Base-by-base conservation (phyloP, 2,329 filamentous ascomycete genomes). In the Podosphaera aphanis region DNA sequence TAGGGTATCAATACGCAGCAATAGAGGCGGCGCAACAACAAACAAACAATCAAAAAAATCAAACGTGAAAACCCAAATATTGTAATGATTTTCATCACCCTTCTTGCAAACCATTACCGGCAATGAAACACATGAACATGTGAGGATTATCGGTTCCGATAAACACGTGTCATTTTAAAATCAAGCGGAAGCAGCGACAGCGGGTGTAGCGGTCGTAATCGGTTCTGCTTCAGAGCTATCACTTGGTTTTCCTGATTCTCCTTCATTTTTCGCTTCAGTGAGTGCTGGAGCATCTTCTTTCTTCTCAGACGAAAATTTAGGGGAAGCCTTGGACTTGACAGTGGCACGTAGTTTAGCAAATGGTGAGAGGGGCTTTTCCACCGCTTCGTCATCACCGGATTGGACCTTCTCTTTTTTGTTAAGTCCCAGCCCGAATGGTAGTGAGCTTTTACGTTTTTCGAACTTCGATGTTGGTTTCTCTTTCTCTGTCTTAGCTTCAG, bases 361-460 rank as follows among this genome's bases (percentile, higher is more conserved):
- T 40, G 57, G 56, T 35, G 56, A 59, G 45, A 52, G 52, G 42
- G 56, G 53, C 48, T 59, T 58, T 49, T 59, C 56, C 49, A 65
- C 59, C 51, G 70, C 68, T 44, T 62, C 58, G 53, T 74, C 70
- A 21, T 52, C 52, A 40, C 53, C 54, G 38, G 50, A 46, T 10
- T 48, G 48, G n/a, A 51, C 45, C 52, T 58, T 58, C 61, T 73
- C 72, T 69, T 79, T 79, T 66, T 74, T 70, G 63, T 70, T 72
- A 60, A 69, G 53, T 11, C 40, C 40, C 4, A 43, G 18, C 2
- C 37, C 37, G 74, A 74, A 81, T 50, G 59, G 59, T 21, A 61
- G 52, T 61, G 79, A 70, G 54, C 73, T 78, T 53, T 65, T 65
- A 55, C 77, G 74, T 72, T 81, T 81, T 55, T 62, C 62, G 23